phyloP scores from a whole-genome alignment of 2,329 filamentous ascomycete species.

The Xylariaceae sp. region DNA sequence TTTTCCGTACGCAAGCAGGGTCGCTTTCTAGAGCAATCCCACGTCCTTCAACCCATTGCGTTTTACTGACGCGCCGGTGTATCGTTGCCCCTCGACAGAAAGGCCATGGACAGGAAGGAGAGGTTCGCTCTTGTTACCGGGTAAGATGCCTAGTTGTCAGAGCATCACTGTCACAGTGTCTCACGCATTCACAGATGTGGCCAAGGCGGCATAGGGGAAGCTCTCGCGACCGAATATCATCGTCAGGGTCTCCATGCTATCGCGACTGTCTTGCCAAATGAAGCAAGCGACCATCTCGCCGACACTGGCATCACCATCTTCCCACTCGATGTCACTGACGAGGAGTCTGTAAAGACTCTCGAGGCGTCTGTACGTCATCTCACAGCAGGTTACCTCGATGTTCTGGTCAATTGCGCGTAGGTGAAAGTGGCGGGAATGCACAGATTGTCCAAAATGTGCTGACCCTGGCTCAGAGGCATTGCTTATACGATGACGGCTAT shows the following conservation, averaged over 20 bases:
- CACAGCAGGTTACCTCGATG: constrained; percentile 9
- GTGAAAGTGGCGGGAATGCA: no score
- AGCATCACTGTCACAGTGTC: background rate
- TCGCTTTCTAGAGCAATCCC: no score
- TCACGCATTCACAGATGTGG: constrained; percentile 19
- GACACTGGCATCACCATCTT: constrained; percentile 13
- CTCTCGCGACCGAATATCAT: constrained; percentile 17
- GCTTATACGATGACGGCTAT: constrained; percentile 29
- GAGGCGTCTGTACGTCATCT: background rate
- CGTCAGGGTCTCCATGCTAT: constrained; percentile 8
- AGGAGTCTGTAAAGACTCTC: constrained; percentile 7
- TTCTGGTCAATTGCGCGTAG: constrained; percentile 19
- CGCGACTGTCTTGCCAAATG: constrained; percentile 17
- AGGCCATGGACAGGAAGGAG: no score
- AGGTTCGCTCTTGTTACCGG: constrained; percentile 3
- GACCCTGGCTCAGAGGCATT: no score
- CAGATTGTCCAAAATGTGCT: no score
- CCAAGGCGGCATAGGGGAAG: constrained; percentile 22
- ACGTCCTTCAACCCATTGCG: no score
- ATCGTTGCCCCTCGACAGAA: no score
- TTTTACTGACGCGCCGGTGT: no score
- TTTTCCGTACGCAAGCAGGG: no score
- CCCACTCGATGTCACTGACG: constrained; percentile 15
- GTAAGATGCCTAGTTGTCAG: background rate
- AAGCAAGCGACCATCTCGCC: constrained; percentile 13